Evolutionary conservation across 2,329 filamentous ascomycete species (phyloP).

Genomic region (Fusarium continuum): DNA sequence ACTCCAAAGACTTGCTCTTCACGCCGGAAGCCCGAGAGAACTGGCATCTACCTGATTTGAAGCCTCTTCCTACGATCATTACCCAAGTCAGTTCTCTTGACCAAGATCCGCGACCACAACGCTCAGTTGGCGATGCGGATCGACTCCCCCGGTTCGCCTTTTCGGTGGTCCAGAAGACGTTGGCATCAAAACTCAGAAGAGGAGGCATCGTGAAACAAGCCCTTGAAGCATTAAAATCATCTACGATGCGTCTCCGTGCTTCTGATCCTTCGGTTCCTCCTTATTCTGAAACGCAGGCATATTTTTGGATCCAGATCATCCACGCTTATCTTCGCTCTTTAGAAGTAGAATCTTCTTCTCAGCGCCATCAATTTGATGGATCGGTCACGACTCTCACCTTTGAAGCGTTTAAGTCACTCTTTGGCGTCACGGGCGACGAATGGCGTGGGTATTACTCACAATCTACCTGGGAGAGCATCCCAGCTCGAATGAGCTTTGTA

Average conservation of each 20-base stretch:
- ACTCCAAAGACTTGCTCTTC: slow-evolving; percentile 48
- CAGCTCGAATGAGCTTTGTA: slow-evolving; percentile 41
- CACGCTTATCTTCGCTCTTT: slow-evolving; percentile 35
- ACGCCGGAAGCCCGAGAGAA: slow-evolving; percentile 40
- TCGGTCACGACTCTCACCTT: slow-evolving; percentile 15
- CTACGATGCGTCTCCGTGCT: slow-evolving; percentile 37
- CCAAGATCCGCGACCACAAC: background rate
- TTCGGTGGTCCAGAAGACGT: slow-evolving; percentile 41
- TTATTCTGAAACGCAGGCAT: slow-evolving; percentile 48
- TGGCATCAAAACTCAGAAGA: slow-evolving; percentile 29
- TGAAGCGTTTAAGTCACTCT: slow-evolving; percentile 37
- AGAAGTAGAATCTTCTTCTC: background rate
- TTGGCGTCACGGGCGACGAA: slow-evolving; percentile 36
- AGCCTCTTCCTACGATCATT: slow-evolving; percentile 41
- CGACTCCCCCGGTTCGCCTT: slow-evolving; percentile 45
- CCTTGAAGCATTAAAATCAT: slow-evolving; percentile 36
- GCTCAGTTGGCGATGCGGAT: slow-evolving; percentile 5
- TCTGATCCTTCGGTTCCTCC: slow-evolving; percentile 27
- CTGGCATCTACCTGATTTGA: slow-evolving; percentile 46
- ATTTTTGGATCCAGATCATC: slow-evolving; percentile 46
- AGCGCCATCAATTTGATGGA: background rate
- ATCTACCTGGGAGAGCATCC: slow-evolving; percentile 41
- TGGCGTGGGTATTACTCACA: slow-evolving; percentile 44
- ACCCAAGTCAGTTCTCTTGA: background rate
- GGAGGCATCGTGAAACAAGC: slow-evolving; percentile 44